These are phyloP conservation scores for Pichia paraexigua DNA, from an alignment of 805 yeast species.

Conservation along the genomic window DNA sequence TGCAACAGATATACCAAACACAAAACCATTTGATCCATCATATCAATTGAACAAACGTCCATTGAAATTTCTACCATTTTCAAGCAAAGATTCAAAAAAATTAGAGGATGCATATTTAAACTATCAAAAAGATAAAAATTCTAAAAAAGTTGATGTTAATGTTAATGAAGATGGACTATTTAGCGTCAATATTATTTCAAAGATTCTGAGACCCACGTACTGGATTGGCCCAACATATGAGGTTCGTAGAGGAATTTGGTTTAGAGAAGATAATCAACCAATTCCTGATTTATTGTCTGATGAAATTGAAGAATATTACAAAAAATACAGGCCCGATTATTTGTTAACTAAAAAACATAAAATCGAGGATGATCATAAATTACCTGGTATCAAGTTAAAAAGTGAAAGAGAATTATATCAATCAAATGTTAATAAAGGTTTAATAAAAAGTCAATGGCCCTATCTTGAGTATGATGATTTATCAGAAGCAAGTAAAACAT, in stretches of 20 bases:
- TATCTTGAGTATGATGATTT: conserved; percentile 18
- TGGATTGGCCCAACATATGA: conserved; percentile 88
- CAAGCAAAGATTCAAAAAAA: conserved; percentile 49
- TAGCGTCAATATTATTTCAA: conserved; percentile 52
- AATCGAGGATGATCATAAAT: conserved; percentile 1
- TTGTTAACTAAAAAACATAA: not conserved
- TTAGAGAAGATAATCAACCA: conserved; percentile 52
- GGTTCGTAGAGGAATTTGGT: conserved; percentile 84
- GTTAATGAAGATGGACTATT: conserved; percentile 81
- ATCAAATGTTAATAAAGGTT: conserved; percentile 3
- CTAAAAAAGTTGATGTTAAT: conserved; percentile 28
- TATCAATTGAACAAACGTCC: conserved; percentile 47
- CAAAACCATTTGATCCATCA: conserved; percentile 54
- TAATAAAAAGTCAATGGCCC: conserved; percentile 18
- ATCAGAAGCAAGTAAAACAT: conserved; percentile 20
- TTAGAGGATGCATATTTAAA: conserved; percentile 46
- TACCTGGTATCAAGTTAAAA: conserved; percentile 11
- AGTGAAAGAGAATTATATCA: conserved; percentile 25
- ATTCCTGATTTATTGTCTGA: conserved; percentile 36
- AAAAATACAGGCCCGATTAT: conserved; percentile 22
- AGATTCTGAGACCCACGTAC: conserved; percentile 59
- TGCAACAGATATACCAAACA: conserved; percentile 68
- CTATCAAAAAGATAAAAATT: conserved; percentile 3
- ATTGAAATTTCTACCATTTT: conserved; percentile 58
- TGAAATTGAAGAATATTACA: conserved; percentile 53